A percentile compares a stretch with the other conserved stretches of the same genome.
Evolutionary conservation across 169 alveolate genomes (phyloP).

Genomic region (Eimeria zaria): DNA sequence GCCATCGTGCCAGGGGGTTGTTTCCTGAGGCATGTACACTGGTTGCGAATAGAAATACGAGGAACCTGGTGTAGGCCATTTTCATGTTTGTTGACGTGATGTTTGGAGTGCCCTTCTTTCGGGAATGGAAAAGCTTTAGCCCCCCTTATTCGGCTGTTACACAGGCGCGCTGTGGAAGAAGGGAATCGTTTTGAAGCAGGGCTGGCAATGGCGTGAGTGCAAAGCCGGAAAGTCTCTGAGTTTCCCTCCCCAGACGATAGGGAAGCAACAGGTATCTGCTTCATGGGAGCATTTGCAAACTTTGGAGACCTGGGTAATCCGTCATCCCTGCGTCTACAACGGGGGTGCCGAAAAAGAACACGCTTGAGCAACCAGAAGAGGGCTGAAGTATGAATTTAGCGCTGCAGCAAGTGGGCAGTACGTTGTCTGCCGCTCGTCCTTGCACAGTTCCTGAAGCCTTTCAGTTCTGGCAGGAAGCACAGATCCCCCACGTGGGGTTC

Average conservation of each 20-base stretch:
- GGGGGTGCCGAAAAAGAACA: neutral
- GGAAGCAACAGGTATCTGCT: neutral
- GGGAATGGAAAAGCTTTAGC: neutral
- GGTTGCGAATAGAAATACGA: neutral
- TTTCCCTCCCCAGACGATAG: neutral
- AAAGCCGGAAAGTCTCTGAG: neutral
- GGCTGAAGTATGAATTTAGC: neutral
- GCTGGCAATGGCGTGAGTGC: neutral
- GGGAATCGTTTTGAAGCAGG: neutral
- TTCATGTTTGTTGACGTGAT: neutral
- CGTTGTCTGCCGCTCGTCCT: neutral
- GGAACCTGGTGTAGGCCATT: neutral
- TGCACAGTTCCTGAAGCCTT: neutral
- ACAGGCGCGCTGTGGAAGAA: neutral
- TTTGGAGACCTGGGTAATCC: neutral
- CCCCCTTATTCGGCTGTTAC: neutral
- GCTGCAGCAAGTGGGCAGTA: neutral
- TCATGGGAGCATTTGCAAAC: neutral
- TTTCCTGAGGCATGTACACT: neutral
- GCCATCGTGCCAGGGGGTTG: neutral
- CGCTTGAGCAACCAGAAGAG: neutral
- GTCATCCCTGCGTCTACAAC: neutral
- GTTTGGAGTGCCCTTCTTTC: neutral
- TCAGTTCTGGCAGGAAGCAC: neutral
- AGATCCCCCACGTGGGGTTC: neutral